These are phyloP conservation scores for Anthracocystis walkeri DNA, from an alignment of 1,284 basidiomycete genomes.

Conservation along the genomic window DNA sequence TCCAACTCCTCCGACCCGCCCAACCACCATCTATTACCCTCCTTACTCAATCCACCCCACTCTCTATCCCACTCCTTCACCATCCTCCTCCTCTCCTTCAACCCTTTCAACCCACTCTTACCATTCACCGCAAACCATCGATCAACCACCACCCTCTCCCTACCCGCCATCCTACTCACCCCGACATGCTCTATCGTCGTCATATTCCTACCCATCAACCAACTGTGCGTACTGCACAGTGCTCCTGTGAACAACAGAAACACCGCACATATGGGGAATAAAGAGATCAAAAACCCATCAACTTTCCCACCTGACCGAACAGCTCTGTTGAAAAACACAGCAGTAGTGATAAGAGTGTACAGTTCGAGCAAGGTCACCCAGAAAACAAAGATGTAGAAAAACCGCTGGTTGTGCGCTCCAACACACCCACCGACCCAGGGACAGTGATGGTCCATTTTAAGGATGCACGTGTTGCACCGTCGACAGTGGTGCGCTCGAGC, in stretches of 20 bases:
- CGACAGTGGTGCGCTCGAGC: constrained; percentile 81
- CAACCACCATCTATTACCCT: constrained; percentile 88
- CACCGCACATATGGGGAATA: constrained; percentile 75
- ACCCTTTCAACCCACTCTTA: constrained; percentile 17
- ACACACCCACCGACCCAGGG: constrained; percentile 83
- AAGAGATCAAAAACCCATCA: constrained; percentile 78
- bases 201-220: constrained; percentile 76
- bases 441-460: constrained; percentile 80
- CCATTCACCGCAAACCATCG: constrained; percentile 46
- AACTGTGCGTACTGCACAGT: constrained; percentile 76
- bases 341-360: constrained; percentile 75
- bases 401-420: constrained; percentile 83
- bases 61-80: constrained; percentile 77
- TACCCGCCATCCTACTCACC: constrained; percentile 75
- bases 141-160: constrained; percentile 74
- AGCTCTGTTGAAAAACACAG: constrained; percentile 62
- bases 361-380: constrained; percentile 75
- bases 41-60: constrained; percentile 79
- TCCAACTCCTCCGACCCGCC: constrained; percentile 65
- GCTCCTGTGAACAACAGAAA: constrained; percentile 79
- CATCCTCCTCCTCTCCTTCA: constrained; percentile 37
- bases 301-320: constrained; percentile 65
- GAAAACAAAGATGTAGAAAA: constrained; percentile 79
- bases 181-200: constrained; percentile 83
- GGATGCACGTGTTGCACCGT: constrained; percentile 78